Percentiles rank a stretch among this genome's conserved stretches.
These are phyloP conservation scores for Venturia nashicola DNA, from an alignment of 2,329 filamentous ascomycete species.

Conservation along the genomic window DNA sequence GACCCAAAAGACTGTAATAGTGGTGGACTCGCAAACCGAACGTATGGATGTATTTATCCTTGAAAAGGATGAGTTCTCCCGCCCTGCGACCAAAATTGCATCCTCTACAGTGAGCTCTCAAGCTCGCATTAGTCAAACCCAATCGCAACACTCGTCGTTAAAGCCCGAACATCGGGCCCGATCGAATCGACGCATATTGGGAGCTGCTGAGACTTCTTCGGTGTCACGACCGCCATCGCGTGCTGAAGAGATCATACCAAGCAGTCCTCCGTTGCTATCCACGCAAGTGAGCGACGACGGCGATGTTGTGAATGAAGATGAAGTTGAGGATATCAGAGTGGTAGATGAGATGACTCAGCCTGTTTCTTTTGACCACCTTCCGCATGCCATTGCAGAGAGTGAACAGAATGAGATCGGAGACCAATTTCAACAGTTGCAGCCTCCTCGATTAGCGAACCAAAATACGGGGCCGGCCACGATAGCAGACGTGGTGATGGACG, in stretches of 20 bases:
- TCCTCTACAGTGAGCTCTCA: background rate
- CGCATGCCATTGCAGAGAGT: background rate
- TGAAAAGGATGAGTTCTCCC: background rate
- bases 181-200: background rate
- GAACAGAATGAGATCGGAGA: background rate
- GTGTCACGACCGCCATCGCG: background rate
- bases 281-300: constrained; percentile 15
- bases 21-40: constrained; percentile 2
- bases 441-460: background rate
- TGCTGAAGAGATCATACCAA: constrained; percentile 15
- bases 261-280: constrained; percentile 20
- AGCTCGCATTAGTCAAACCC: background rate
- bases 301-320: constrained; percentile 11
- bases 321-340: constrained; percentile 9
- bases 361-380: background rate
- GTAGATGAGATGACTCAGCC: background rate
- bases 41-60: background rate
- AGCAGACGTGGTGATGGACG: constrained; percentile 2
- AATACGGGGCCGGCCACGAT: background rate
- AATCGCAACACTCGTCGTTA: background rate
- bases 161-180: background rate
- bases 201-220: background rate
- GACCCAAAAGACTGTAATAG: constrained; percentile 5
- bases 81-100: background rate
- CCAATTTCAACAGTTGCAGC: background rate